Evolutionary conservation across 768 basidiomycete genomes (phyloP), one percentile per base, ranked within the genome.

Genomic region (Kockovaella imperatae): DNA sequence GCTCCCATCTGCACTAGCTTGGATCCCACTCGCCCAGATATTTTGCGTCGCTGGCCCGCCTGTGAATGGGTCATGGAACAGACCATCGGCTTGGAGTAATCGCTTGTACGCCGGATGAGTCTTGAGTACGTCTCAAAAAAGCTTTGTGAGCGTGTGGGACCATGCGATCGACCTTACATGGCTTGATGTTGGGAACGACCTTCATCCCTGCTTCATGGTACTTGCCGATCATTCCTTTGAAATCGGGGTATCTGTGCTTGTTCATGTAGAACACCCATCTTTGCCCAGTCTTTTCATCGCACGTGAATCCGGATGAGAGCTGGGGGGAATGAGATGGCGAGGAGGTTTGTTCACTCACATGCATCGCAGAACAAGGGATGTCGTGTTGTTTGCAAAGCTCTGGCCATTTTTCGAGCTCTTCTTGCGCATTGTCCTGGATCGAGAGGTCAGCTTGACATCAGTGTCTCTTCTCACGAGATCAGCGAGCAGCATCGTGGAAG

Each of bases 331-430:
- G 43, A 17, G 26, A 4, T 18, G 18, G 14, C 5, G 28, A 41
- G 2, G 4, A 23, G 20, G 26, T 14, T 7, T 40, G 23, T 36
- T 23, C 3, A 50, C 53, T 47, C 45, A 55, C 56, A 47, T 62
- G 63, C 61, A 69, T 68, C 4, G 62, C 66, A 1, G 66, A 68
- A 43, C 64, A 67, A 1, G 70, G 70, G 26, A 71, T 71, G 34
- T 62, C 55, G 45, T 67, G 47, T 47, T 68, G 48, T 49, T 58
- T 56, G 55, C 68, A 71, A 21, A 60, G 39, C 17, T 61, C 60
- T 0, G 68, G 68, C 57, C 67, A 71, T 11, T 40, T 42, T 11
- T 53, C 59, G 2, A 71, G 54, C 1, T 69, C 52, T 15, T 58
- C 49, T 45, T 71, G 70, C 10, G 70, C 70, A 2, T 52, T 54